Percentiles rank a stretch among this genome's conserved stretches.
phyloP scores from a whole-genome alignment of 2,329 filamentous ascomycete genomes.

The Fulvia fulva region DNA sequence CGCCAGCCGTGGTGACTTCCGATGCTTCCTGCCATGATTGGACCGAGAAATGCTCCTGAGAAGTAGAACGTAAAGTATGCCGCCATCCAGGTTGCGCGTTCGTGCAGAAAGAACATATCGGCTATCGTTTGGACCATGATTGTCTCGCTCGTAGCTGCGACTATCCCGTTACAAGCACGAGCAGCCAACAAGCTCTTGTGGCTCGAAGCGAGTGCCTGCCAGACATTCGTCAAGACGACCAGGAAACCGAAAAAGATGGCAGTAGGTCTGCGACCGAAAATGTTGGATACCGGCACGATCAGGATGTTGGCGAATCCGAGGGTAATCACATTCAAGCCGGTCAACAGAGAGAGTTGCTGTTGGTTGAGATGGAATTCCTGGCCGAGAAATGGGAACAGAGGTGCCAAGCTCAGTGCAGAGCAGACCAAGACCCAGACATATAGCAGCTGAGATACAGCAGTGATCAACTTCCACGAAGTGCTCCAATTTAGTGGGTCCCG shows the following conservation, averaged over 20 bases:
- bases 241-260: slow-evolving; percentile 40
- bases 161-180: slow-evolving; percentile 41
- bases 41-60: slow-evolving; percentile 42
- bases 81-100: slow-evolving; percentile 31
- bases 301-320: slow-evolving; percentile 45
- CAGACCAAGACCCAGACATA: slow-evolving; percentile 44
- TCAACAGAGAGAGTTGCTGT: slow-evolving; percentile 40
- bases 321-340: slow-evolving; percentile 43
- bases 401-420: slow-evolving; percentile 41
- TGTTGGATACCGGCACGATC: slow-evolving; percentile 43
- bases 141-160: slow-evolving; percentile 43
- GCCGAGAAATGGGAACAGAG: slow-evolving; percentile 42
- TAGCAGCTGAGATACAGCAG: slow-evolving; percentile 37
- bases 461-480: slow-evolving; percentile 30
- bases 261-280: slow-evolving; percentile 41
- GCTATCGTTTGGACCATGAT: slow-evolving; percentile 44
- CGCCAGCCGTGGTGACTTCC: slow-evolving; percentile 42
- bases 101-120: slow-evolving; percentile 45
- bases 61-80: slow-evolving; percentile 37
- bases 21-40: slow-evolving; percentile 43
- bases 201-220: slow-evolving; percentile 42
- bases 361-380: slow-evolving; percentile 40
- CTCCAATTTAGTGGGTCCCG: slow-evolving; percentile 30
- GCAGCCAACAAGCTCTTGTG: slow-evolving; percentile 43
- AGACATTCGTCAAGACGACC: slow-evolving; percentile 41